Conservation (phyloP, 192 early-diverging fungal species). For the Cladochytrium replicatum region DNA sequence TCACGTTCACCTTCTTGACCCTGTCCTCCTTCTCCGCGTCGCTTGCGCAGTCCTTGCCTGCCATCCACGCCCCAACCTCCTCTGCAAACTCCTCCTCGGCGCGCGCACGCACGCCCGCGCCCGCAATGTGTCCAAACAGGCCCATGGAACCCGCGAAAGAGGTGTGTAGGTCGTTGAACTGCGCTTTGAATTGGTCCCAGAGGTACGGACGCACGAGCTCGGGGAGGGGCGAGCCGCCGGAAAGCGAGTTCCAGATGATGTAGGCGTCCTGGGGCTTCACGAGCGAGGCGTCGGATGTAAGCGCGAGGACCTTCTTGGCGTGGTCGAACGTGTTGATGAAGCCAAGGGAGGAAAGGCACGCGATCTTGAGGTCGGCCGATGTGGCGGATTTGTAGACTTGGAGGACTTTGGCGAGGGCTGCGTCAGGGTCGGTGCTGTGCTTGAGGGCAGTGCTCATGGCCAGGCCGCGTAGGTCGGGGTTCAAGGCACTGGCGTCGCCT, state of each 20-base stretch:
- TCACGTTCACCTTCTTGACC: slow-evolving; percentile 18
- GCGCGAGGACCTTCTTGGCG: too few relatives aligned
- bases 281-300: too few relatives aligned
- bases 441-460: slow-evolving; percentile 63
- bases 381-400: slow-evolving; percentile 24
- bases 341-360: too few relatives aligned
- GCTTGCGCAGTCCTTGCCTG: slow-evolving; percentile 11
- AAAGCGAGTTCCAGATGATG: too few relatives aligned
- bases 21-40: slow-evolving; percentile 17
- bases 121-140: slow-evolving; percentile 6
- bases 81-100: slow-evolving; percentile 13
- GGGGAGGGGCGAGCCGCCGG: too few relatives aligned
- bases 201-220: too few relatives aligned
- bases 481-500: slow-evolving; percentile 56
- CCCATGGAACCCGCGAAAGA: neutral
- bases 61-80: slow-evolving; percentile 18
- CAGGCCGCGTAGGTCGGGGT: slow-evolving; percentile 49
- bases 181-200: too few relatives aligned
- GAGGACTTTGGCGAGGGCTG: slow-evolving; percentile 29
- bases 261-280: too few relatives aligned
- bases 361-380: too few relatives aligned
- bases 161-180: too few relatives aligned
- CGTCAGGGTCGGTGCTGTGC: slow-evolving; percentile 14
- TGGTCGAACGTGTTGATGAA: too few relatives aligned
- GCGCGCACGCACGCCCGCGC: neutral